Evolutionary conservation across 345 rosid genomes (phyloP).

Genomic region (Camelina hispida): DNA sequence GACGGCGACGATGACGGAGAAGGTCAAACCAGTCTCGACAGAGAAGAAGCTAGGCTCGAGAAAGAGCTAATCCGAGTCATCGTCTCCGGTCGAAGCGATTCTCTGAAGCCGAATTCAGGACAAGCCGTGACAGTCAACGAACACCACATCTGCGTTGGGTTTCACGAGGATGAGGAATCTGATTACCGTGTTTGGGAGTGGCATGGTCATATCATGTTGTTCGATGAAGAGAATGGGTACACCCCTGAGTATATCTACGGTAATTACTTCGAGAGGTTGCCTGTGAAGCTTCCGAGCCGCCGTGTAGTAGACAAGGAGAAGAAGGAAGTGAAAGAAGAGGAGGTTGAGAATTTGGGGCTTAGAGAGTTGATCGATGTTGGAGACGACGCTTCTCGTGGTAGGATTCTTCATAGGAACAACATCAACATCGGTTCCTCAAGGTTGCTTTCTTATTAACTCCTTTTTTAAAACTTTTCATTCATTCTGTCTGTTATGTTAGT

Average conservation of each 20-base stretch:
- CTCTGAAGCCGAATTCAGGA: constrained; percentile 92
- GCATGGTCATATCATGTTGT: constrained; percentile 97
- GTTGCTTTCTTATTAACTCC: constrained; percentile 42
- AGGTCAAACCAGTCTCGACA: constrained; percentile 61
- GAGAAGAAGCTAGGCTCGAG: constrained; percentile 87
- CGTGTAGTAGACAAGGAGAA: constrained; percentile 44
- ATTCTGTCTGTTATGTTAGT: neutral
- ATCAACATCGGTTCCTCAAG: constrained; percentile 63
- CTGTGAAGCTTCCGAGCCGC: constrained; percentile 40
- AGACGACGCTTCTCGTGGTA: constrained; percentile 55
- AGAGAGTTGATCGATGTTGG: constrained; percentile 82
- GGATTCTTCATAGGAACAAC: constrained; percentile 92
- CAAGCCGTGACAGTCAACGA: constrained; percentile 89
- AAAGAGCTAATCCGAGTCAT: constrained; percentile 75
- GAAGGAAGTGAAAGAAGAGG: constrained; percentile 52
- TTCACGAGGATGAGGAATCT: constrained; percentile 75
- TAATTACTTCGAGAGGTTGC: constrained; percentile 93
- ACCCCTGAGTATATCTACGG: constrained; percentile 95
- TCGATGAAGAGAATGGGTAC: constrained; percentile 86
- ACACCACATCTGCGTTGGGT: constrained; percentile 90
- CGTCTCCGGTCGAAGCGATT: constrained; percentile 67
- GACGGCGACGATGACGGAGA: constrained; percentile 51
- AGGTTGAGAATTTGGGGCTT: constrained; percentile 68
- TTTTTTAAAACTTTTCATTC: neutral
- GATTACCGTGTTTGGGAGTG: constrained; percentile 99